Conservation (phyloP, 2,329 filamentous ascomycete species). For the Ceratocystis harringtonii region DNA sequence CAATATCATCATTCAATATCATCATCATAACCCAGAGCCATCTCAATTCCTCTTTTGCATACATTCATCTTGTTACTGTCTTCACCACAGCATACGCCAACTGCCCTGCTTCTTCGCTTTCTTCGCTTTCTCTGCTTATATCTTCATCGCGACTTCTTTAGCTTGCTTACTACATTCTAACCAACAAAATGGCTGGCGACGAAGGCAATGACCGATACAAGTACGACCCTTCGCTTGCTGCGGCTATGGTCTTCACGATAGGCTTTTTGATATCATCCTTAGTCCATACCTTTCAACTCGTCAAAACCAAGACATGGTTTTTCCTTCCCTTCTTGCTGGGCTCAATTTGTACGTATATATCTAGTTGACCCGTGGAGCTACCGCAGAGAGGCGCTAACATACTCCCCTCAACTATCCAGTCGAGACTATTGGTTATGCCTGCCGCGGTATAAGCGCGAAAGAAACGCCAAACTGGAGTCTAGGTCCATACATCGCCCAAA, state of each 20-base stretch:
- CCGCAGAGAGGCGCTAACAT: neutral
- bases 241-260: conserved; percentile 28
- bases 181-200: neutral
- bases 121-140: no score
- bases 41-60: no score
- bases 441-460: conserved; percentile 18
- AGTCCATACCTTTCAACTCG: conserved; percentile 28
- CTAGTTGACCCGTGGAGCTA: neutral
- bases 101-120: no score
- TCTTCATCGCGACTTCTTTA: no score
- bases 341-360: conserved; percentile 30
- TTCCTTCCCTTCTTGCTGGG: conserved; percentile 38
- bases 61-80: no score
- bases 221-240: conserved; percentile 32
- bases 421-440: conserved; percentile 20
- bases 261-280: conserved; percentile 26
- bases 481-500: conserved; percentile 29
- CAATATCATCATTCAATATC: no score
- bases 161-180: no score
- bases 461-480: conserved; percentile 26
- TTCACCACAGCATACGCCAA: no score
- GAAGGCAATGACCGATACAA: conserved; percentile 28
- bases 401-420: conserved; percentile 21
- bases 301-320: conserved; percentile 34
- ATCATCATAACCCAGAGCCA: no score